Conservation (phyloP, 2,329 filamentous ascomycete species). For the Ilyonectria sp. region DNA sequence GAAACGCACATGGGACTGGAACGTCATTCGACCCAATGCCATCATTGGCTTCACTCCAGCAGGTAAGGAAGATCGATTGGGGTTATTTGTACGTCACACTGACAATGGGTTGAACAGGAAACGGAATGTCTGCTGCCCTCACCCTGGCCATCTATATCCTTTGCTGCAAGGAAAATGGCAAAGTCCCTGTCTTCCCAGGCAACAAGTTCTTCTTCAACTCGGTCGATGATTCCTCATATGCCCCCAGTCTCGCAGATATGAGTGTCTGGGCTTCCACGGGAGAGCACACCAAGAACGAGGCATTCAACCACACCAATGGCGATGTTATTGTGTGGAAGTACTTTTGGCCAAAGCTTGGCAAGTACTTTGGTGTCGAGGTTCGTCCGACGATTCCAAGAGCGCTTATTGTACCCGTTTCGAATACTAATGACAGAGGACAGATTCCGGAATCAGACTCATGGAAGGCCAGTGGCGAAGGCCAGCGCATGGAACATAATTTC, state of each 20-base stretch:
- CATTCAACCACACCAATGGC: conserved; percentile 35
- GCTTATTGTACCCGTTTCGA: too few relatives aligned
- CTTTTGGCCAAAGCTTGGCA: conserved; percentile 27
- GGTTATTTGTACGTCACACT: neutral
- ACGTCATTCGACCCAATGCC: conserved; percentile 36
- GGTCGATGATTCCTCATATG: conserved; percentile 36
- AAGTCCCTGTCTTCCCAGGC: conserved; percentile 30
- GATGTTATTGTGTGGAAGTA: conserved; percentile 35
- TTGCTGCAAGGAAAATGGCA: conserved; percentile 30
- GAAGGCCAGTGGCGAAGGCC: conserved; percentile 32
- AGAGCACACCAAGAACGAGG: conserved; percentile 33
- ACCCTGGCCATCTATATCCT: conserved; percentile 38
- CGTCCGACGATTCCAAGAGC: too few relatives aligned
- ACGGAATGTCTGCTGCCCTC: conserved; percentile 38
- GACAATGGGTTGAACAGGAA: conserved; percentile 15
- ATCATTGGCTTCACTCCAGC: conserved; percentile 38
- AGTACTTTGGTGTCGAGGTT: conserved; percentile 30
- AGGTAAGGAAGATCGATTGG: conserved; percentile 8
- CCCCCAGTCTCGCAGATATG: conserved; percentile 34
- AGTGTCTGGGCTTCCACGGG: conserved; percentile 29
- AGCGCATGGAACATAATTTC: conserved; percentile 36
- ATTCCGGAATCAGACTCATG: conserved; percentile 31
- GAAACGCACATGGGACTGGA: conserved; percentile 37
- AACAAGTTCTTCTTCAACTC: conserved; percentile 37
- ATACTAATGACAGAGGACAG: neutral